Base-by-base conservation (phyloP, 768 basidiomycete genomes). In the Tubosaeta sp. region DNA sequence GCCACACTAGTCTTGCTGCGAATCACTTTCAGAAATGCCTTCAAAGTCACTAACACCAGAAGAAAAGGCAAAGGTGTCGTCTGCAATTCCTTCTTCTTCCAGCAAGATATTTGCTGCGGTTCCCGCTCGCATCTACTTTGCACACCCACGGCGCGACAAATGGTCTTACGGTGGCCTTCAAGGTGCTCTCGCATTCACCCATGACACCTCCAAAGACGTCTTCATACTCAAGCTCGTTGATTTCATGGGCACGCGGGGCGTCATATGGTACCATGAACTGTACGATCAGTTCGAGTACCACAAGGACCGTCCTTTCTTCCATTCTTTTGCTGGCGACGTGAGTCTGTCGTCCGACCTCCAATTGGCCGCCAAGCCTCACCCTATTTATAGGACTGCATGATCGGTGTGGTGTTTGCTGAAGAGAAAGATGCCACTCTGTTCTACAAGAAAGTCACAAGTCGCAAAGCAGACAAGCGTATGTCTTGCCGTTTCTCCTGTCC, bases 211-310 rank as follows among this genome's bases (percentile, higher is more conserved):
- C 3, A 80, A 76, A 48, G 80, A 79, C 26, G 75, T 76, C 5
- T 73, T 83, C 35, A 77, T 76, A 64, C 82, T 97, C 64, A 83
- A 82, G 67, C 74, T 98, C 47, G 88, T 98, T 3, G 95, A 97
- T 69, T 63, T 97, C 16, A 71, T 77, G 58, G 90, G 92, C 17
- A 91, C 90, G 4, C 73, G 92, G 49, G 93, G 92, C 5, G 80
- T 94, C 19, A 82, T 93, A 39, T 99, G 95, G 95, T 84, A 92
- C 52, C 91, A 97, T 58, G 93, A 95, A 67, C 70, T 97, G 5
- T 95, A 93, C 60, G 76, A 86, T 25, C 84, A 83, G 31, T 80
- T 95, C 57, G 82, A 88, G 51, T 91, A 92, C 65, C 73, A 81
- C 63, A 79, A 87, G 62, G 95, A 98, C 65, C 76, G 93, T 54